Conservation (phyloP, 306 rosid species). For the Corylus avellana region DNA sequence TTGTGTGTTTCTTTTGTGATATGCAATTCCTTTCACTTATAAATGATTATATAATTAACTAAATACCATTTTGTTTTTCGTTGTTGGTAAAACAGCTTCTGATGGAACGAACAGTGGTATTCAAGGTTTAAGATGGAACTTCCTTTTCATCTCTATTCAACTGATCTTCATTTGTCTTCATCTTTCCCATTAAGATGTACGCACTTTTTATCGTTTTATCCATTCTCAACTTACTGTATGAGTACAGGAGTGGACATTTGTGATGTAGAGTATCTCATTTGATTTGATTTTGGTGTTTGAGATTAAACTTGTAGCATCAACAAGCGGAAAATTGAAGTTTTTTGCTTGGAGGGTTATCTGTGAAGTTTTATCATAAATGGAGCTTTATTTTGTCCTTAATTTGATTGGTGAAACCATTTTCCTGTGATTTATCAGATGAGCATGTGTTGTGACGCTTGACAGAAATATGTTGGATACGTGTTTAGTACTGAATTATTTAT, state of each 20-base stretch:
- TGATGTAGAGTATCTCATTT: not conserved
- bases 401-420: too few relatives aligned
- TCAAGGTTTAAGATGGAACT: constrained; percentile 45
- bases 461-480: too few relatives aligned
- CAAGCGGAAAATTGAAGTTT: too few relatives aligned
- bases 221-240: constrained; percentile 2
- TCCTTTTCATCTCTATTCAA: constrained; percentile 43
- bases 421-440: too few relatives aligned
- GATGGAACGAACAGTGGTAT: constrained; percentile 33
- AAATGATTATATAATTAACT: not conserved
- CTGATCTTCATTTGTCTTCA: constrained; percentile 26
- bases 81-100: constrained; percentile 40
- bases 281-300: not conserved
- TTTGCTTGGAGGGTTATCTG: too few relatives aligned
- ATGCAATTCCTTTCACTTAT: not conserved
- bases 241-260: constrained; percentile 3
- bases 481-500: too few relatives aligned
- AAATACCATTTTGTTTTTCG: not conserved
- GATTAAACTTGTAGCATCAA: not conserved
- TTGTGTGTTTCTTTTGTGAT: not conserved
- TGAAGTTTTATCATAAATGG: too few relatives aligned
- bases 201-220: not conserved
- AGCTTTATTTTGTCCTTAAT: too few relatives aligned
- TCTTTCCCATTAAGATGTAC: constrained; percentile 27
- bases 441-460: too few relatives aligned